Base-by-base conservation (phyloP, 495 filamentous ascomycete species). In the Neurospora sp. region DNA sequence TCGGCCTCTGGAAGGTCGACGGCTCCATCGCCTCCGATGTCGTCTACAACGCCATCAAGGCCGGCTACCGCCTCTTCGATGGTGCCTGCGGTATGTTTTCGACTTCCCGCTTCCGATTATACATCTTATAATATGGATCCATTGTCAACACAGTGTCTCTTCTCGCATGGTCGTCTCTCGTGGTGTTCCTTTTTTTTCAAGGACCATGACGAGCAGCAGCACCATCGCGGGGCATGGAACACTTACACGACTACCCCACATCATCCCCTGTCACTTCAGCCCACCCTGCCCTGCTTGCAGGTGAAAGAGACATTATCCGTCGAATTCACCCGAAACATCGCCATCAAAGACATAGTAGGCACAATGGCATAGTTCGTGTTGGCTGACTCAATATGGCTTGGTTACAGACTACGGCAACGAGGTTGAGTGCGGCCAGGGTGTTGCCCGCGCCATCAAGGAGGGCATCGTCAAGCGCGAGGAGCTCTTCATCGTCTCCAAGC, bases 401-500 rank as follows among this genome's bases (percentile, higher is more conserved):
- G 65, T 38, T 40, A 40, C 77, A 94, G 92, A 96, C 83, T 97
- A 97, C 84, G 93, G 91, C 78, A 96, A 96, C 82, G 94, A 96
- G 84, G 87, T 88, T 72, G 92, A 95, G 82, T 90, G 88, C 75
- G 94, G 94, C 73, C 84, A 96, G 78, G 94, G 94, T 73, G 88
- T 97, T n/a, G 89, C 88, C 70, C 92, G 92, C 77, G 94, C 94
- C 76, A 94, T 97, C 82, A 87, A 90, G 74, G 93, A 97, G 14
- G 93, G 93, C 44, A 79, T 96, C 69, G 93, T 96, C 77, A 94
- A 90, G 84, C 91, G 94, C 72, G 87, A 90, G 80, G 93, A 97
- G 40, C 91, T 96, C 82, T 97, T 97, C 88, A 88, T 97, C 79
- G 92, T 93, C 71, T 93, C 91, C 78, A 97, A 97, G 85, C 89